A percentile compares a stretch with the other conserved stretches of the same genome.
These are phyloP conservation scores for Chamaecyparis obtusa DNA, from an alignment of 75 land plant genomes.

Conservation along the genomic window DNA sequence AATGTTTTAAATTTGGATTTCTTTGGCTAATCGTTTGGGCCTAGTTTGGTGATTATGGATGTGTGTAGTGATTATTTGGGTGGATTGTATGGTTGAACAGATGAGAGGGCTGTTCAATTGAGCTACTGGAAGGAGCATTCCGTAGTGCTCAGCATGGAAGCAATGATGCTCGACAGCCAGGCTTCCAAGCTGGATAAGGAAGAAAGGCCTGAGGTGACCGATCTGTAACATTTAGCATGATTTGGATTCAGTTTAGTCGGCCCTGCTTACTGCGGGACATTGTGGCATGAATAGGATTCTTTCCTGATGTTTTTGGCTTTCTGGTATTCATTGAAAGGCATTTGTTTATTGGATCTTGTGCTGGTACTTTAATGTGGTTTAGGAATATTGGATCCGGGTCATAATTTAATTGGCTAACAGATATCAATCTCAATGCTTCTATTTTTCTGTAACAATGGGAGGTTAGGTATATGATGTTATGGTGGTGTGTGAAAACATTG, in stretches of 20 bases:
- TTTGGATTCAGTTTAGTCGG: background rate
- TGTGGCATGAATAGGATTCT: background rate
- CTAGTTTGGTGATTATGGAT: background rate
- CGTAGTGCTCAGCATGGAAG: conserved; percentile 71
- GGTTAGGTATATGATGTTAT: background rate
- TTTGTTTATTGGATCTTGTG: background rate
- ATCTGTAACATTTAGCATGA: background rate
- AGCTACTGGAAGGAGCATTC: conserved; percentile 97
- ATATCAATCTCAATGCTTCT: background rate
- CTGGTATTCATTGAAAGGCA: background rate
- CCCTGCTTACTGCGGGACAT: background rate
- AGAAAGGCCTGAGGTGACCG: conserved; percentile 89
- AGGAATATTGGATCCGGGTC: background rate
- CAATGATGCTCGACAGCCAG: conserved; percentile 96
- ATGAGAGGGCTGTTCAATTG: conserved; percentile 68
- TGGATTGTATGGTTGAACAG: conserved; percentile 11
- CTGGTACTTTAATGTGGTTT: background rate
- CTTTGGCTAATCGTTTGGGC: background rate
- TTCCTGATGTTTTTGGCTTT: background rate
- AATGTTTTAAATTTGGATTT: background rate
- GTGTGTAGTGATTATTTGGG: background rate
- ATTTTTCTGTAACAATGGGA: background rate
- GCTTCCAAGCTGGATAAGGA: conserved; percentile 91
- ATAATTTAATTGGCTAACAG: background rate
- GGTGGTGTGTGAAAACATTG: background rate